A percentile compares a stretch with the other conserved stretches of the same genome.
phyloP scores from a whole-genome alignment of 192 early-diverging fungal genomes.

The Gaertneriomyces sp. region DNA sequence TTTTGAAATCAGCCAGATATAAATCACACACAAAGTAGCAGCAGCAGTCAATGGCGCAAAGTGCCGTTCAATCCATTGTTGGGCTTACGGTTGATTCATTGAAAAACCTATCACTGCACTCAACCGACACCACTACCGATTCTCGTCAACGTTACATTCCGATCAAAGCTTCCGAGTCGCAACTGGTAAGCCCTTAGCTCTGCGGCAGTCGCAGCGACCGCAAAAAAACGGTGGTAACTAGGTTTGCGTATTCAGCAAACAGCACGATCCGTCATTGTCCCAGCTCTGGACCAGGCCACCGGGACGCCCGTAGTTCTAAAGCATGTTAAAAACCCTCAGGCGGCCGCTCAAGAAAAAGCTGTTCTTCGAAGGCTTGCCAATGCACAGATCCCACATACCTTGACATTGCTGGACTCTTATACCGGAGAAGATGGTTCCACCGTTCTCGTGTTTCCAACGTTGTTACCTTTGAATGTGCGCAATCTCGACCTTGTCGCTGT shows the following conservation, averaged over 20 bases:
- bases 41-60: no score
- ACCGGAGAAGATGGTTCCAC: constrained; percentile 1
- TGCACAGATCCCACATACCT: constrained; percentile 3
- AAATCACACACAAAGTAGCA: no score
- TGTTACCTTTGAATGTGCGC: background rate
- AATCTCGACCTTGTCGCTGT: constrained; percentile 15
- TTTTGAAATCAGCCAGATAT: no score
- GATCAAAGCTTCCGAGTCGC: no score
- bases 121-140: no score
- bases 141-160: no score
- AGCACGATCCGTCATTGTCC: constrained; percentile 3
- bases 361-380: constrained; percentile 9
- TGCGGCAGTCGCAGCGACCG: no score
- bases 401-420: constrained; percentile 9
- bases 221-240: no score
- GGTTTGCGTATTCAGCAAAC: background rate
- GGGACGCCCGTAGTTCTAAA: constrained; percentile 16
- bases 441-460: constrained; percentile 30
- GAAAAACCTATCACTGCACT: no score
- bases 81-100: no score
- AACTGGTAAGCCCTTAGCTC: no score
- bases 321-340: background rate
- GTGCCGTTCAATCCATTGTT: no score
- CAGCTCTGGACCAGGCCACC: constrained; percentile 10
- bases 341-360: constrained; percentile 7